Evolutionary conservation across 257 asterid genomes (phyloP), one percentile per base, ranked within the genome.

Genomic region (Primulina tabacum): DNA sequence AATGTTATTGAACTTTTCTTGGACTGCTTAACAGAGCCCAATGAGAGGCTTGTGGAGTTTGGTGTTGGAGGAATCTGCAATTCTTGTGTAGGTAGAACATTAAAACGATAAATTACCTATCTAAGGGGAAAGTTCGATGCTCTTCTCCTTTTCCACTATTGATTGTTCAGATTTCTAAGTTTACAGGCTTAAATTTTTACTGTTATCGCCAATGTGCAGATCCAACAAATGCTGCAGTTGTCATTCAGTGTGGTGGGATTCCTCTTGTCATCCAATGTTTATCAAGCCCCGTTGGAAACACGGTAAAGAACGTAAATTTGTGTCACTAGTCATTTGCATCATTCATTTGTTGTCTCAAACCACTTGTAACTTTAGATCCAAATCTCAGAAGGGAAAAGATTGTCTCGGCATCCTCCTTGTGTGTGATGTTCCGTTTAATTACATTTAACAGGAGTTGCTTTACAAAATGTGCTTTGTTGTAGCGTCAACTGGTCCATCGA

Each of bases 41-140:
- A 79, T 58, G 97, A 90, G 85, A 87, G 76, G 81, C 95, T 90
- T 62, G 88, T 90, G 75, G 97, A 93, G 77, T 90, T 93, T 82
- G 95, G 97, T 69, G 66, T 83, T 30, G 98, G 97, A 60, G 97
- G 98, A 67, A 86, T 93, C 70, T 93, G 96, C 85, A 93, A 93
- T 74, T 81, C 95, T 18, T 86, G 88, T 82, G 90, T 84, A 17
- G 98, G 97, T 90, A 79, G 17, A 16, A 47, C 32, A 21, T 8
- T 62, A 18, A 24, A 67, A 60, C 8, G 38, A 17, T 77, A 61
- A 16, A 38, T 71, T 30, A 14, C 64, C 17, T 62, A 29, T 38
- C 32, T 59, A 32, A 8, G 40, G 30, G 52, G 5, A 70, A 6
- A 52, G 40, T 29, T 30, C 9, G 16, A 68, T 6, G 43, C 71